phyloP scores from a whole-genome alignment of 345 rosid genomes.

The sweet orange (Citrus sinensis) region DVS_A1.0 CM039165.1:30529501-30530000 shows the following conservation, averaged over 20 bases:
- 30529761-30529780: background rate
- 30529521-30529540: background rate
- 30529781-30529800: too few relatives aligned
- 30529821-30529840: too few relatives aligned
- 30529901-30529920: too few relatives aligned
- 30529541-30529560: background rate
- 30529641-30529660: background rate
- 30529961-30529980: background rate
- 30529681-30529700: background rate
- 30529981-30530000: background rate
- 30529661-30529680: background rate
- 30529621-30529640: background rate
- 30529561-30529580: too few relatives aligned
- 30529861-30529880: background rate
- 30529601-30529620: too few relatives aligned
- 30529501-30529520: background rate
- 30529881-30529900: background rate
- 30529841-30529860: too few relatives aligned
- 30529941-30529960: background rate
- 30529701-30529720: background rate
- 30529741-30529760: background rate
- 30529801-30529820: too few relatives aligned
- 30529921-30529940: background rate
- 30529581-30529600: too few relatives aligned
- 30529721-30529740: too few relatives aligned